Evolutionary conservation across 306 rosid species (phyloP).

Genomic region (Vigna nakashimae): DNA sequence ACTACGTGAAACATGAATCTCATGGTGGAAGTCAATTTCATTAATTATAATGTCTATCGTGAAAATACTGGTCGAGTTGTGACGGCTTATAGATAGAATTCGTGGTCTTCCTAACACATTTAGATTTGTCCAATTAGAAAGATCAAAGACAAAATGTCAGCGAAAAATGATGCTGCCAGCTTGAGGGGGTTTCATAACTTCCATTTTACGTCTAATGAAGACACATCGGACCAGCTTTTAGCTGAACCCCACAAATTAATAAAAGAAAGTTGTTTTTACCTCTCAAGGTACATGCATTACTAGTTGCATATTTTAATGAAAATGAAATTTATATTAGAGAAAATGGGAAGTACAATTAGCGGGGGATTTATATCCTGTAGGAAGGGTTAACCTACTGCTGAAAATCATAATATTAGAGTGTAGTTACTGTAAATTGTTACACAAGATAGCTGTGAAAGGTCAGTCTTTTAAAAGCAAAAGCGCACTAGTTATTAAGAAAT

Average conservation of each 20-base stretch:
- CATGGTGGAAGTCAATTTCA: constrained; percentile 28
- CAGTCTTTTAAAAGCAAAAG: neutral
- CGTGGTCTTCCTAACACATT: neutral
- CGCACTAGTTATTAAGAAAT: too few relatives aligned
- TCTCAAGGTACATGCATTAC: neutral
- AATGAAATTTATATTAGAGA: neutral
- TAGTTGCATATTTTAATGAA: neutral
- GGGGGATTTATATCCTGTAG: neutral
- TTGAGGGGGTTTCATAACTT: neutral
- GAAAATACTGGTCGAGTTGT: constrained; percentile 27
- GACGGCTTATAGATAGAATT: neutral
- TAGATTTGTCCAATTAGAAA: constrained; percentile 15
- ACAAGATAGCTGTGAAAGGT: neutral
- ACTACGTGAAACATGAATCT: constrained; percentile 17
- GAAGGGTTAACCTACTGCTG: neutral
- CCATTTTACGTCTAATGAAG: constrained; percentile 12
- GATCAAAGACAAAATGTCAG: neutral
- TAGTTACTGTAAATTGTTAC: neutral
- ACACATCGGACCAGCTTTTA: neutral
- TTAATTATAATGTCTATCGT: neutral
- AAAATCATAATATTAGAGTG: neutral
- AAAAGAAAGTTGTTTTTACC: neutral
- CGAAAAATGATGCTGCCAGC: neutral
- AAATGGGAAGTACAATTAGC: constrained; percentile 11
- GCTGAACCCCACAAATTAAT: neutral